Conservation (phyloP, 2,329 filamentous ascomycete species). For the Hypoxylon sp. region DNA sequence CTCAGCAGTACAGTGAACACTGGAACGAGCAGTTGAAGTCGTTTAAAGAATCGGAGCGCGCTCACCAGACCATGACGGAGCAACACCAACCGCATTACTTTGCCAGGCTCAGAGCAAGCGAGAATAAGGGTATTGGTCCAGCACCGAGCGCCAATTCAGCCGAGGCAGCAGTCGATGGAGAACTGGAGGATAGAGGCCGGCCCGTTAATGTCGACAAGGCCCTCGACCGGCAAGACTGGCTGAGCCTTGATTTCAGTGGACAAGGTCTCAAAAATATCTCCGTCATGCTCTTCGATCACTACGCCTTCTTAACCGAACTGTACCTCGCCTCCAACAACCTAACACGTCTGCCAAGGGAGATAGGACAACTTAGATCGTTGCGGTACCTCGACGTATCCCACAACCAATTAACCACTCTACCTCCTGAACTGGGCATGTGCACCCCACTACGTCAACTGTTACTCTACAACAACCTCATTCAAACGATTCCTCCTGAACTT, state of each 20-base stretch:
- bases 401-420: constrained; percentile 86
- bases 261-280: constrained; percentile 90
- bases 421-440: constrained; percentile 95
- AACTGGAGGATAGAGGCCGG: constrained; percentile 68
- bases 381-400: constrained; percentile 88
- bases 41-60: constrained; percentile 81
- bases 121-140: constrained; percentile 75
- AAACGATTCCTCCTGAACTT: constrained; percentile 84
- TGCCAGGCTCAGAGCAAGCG: constrained; percentile 76
- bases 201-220: constrained; percentile 76
- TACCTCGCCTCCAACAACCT: constrained; percentile 96
- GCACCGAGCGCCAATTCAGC: constrained; percentile 64
- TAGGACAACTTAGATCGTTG: constrained; percentile 85
- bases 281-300: constrained; percentile 80
- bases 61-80: constrained; percentile 77
- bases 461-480: constrained; percentile 91
- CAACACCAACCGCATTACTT: constrained; percentile 78
- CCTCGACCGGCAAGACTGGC: constrained; percentile 84
- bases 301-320: constrained; percentile 89
- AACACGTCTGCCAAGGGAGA: constrained; percentile 79
- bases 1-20: constrained; percentile 72
- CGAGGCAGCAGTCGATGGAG: constrained; percentile 65
- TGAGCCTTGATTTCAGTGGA: constrained; percentile 94
- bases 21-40: constrained; percentile 90
- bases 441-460: constrained; percentile 88